phyloP scores from a whole-genome alignment of 208 protist genomes.

The Wallacemonas rigidus region DNA sequence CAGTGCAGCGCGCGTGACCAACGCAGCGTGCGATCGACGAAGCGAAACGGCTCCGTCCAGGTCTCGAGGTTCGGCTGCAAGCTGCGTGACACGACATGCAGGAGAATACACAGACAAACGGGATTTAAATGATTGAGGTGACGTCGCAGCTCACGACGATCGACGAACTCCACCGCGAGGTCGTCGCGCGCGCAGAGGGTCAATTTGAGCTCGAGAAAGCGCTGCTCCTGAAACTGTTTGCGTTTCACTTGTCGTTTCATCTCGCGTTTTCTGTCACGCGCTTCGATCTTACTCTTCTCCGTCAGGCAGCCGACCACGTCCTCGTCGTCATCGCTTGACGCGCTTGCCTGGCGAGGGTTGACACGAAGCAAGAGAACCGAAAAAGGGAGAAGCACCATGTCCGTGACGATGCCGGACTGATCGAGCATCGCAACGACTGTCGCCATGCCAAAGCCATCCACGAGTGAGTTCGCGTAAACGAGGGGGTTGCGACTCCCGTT shows the following conservation, averaged over 20 bases:
- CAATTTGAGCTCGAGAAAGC: conserved; percentile 74
- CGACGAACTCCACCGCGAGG: conserved; percentile 77
- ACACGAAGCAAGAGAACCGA: conserved; percentile 67
- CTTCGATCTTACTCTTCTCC: conserved; percentile 42
- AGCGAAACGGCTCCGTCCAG: conserved; percentile 86
- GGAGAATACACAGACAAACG: conserved; percentile 66
- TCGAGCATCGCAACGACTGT: conserved; percentile 87
- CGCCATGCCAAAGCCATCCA: conserved; percentile 82
- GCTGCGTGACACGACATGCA: conserved; percentile 53
- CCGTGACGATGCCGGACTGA: conserved; percentile 82
- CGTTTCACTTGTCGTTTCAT: conserved; percentile 66
- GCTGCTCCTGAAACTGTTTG: conserved; percentile 80
- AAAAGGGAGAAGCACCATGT: conserved; percentile 86
- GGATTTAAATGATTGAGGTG: conserved; percentile 62
- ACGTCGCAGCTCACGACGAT: conserved; percentile 47
- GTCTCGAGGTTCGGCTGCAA: conserved; percentile 65
- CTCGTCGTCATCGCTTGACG: conserved; percentile 60
- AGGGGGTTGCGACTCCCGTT: conserved; percentile 61
- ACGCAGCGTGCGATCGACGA: conserved; percentile 69
- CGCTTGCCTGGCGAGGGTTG: conserved; percentile 32
- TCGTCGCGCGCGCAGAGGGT: conserved; percentile 51
- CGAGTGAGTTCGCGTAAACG: conserved; percentile 75
- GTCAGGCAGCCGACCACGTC: conserved; percentile 28
- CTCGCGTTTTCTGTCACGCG: conserved; percentile 56
- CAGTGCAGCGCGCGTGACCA: conserved; percentile 82